Percentiles rank a stretch among this genome's conserved stretches.
These are phyloP conservation scores for Blastobotrys arbuscula DNA, from an alignment of 1,139 yeast genomes.

Conservation along the genomic window DNA sequence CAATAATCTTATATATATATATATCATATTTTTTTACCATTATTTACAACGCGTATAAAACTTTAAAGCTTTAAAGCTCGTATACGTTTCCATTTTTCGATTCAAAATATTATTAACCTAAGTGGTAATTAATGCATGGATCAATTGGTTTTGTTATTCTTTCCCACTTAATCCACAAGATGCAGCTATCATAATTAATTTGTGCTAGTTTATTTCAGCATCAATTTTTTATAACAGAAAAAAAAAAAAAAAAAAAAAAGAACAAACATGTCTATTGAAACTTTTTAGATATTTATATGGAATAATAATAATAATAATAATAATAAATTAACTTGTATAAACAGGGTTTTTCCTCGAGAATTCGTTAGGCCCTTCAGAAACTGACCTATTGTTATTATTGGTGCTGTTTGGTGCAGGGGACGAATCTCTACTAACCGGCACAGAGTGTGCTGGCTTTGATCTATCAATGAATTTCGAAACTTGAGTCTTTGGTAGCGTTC, in stretches of 20 bases:
- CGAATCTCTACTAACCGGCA: constrained; percentile 19
- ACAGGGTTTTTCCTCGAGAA: constrained; percentile 11
- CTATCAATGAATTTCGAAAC: constrained; percentile 27
- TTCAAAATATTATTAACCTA: too few relatives aligned
- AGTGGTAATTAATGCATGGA: too few relatives aligned
- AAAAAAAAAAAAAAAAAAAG: not conserved
- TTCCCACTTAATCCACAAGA: too few relatives aligned
- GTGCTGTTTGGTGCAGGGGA: constrained; percentile 17
- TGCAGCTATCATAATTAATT: too few relatives aligned
- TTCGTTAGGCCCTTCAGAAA: constrained; percentile 8
- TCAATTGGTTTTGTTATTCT: too few relatives aligned
- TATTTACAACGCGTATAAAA: too few relatives aligned
- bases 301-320: not conserved
- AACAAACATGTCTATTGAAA: not conserved
- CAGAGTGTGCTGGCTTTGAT: constrained; percentile 15
- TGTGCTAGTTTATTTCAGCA: too few relatives aligned
- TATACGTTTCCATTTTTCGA: too few relatives aligned
- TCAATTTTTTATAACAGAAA: too few relatives aligned
- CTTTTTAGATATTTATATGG: not conserved
- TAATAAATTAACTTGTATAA: not conserved
- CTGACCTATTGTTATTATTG: constrained; percentile 1
- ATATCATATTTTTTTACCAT: too few relatives aligned
- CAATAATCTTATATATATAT: too few relatives aligned
- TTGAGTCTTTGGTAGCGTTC: constrained; percentile 24
- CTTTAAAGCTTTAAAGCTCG: too few relatives aligned